A percentile compares a stretch with the other conserved stretches of the same genome.
phyloP scores from a whole-genome alignment of 2,329 filamentous ascomycete species.

The Xylaria polymorpha region DNA sequence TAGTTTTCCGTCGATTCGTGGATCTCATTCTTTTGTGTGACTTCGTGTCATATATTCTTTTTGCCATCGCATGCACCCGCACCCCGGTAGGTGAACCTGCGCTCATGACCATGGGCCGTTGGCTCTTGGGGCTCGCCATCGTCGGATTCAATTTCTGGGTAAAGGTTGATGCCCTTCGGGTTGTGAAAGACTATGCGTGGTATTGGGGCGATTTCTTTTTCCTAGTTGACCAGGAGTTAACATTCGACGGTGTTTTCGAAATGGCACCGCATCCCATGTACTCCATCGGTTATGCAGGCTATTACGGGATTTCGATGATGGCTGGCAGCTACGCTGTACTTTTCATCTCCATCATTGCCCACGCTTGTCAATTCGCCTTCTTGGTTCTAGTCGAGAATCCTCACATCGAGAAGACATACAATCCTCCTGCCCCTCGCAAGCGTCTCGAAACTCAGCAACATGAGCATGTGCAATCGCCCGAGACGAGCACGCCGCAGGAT shows the following conservation, averaged over 20 bases:
- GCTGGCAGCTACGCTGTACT: conserved; percentile 97
- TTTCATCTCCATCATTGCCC: conserved; percentile 94
- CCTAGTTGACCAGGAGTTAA: conserved; percentile 96
- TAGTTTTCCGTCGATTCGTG: conserved; percentile 93
- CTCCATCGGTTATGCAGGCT: conserved; percentile 96
- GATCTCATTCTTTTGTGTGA: conserved; percentile 99
- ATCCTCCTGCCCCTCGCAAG: conserved; percentile 82
- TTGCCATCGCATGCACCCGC: conserved; percentile 87
- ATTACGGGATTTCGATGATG: conserved; percentile 98
- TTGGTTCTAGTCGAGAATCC: conserved; percentile 93
- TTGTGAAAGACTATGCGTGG: conserved; percentile 99
- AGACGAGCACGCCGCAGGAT: conserved; percentile 36
- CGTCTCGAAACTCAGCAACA: conserved; percentile 51
- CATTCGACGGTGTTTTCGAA: conserved; percentile 98
- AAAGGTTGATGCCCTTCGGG: conserved; percentile 95
- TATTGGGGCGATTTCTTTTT: conserved; percentile 99
- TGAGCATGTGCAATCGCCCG: conserved; percentile 31
- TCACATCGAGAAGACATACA: conserved; percentile 98
- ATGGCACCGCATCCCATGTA: conserved; percentile 99
- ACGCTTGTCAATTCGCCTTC: conserved; percentile 94
- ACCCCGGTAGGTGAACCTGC: conserved; percentile 78
- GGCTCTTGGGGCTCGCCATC: conserved; percentile 79
- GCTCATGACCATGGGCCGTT: conserved; percentile 77
- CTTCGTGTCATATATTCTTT: conserved; percentile 96
- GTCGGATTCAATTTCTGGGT: conserved; percentile 98